Conservation (phyloP, 768 basidiomycete species). For the Dentipellis sp. region DNA sequence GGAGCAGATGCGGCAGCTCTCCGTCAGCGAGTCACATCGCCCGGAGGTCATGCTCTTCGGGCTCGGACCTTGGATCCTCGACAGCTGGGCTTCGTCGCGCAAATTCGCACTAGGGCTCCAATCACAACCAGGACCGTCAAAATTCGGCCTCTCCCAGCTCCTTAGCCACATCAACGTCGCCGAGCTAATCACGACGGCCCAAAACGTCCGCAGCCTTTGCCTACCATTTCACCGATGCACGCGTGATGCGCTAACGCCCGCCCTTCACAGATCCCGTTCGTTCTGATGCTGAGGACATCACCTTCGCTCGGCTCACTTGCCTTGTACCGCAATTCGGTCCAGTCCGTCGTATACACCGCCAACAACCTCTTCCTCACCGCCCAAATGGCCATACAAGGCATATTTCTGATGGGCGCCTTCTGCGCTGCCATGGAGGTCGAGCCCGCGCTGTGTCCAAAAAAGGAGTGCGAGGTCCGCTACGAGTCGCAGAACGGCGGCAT, state of each 20-base stretch:
- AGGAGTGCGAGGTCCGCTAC: conserved; percentile 43
- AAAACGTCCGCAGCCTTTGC: conserved; percentile 44
- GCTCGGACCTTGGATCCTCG: conserved; percentile 76
- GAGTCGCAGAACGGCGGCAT: conserved; percentile 44
- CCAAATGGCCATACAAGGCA: conserved; percentile 73
- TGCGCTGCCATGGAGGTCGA: conserved; percentile 66
- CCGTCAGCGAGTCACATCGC: conserved; percentile 66
- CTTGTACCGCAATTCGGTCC: conserved; percentile 71
- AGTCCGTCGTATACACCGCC: conserved; percentile 58
- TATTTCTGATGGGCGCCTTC: conserved; percentile 85
- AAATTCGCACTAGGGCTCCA: conserved; percentile 51
- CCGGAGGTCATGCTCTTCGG: conserved; percentile 79
- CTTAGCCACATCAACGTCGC: conserved; percentile 51
- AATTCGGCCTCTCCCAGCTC: conserved; percentile 18
- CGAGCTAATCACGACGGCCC: conserved; percentile 53
- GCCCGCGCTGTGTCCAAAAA: conserved; percentile 55
- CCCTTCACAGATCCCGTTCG: conserved; percentile 53
- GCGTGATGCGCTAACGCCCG: conserved; percentile 3
- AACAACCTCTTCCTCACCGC: conserved; percentile 52
- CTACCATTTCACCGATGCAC: conserved; percentile 5
- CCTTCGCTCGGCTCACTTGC: conserved; percentile 76
- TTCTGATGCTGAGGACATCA: conserved; percentile 63
- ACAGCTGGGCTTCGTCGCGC: conserved; percentile 63
- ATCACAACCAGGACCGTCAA: conserved; percentile 14
- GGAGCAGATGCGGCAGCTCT: conserved; percentile 67